These are phyloP conservation scores for Diplogelasinospora grovesii DNA, from an alignment of 495 filamentous ascomycete genomes.

Conservation along the genomic window DNA sequence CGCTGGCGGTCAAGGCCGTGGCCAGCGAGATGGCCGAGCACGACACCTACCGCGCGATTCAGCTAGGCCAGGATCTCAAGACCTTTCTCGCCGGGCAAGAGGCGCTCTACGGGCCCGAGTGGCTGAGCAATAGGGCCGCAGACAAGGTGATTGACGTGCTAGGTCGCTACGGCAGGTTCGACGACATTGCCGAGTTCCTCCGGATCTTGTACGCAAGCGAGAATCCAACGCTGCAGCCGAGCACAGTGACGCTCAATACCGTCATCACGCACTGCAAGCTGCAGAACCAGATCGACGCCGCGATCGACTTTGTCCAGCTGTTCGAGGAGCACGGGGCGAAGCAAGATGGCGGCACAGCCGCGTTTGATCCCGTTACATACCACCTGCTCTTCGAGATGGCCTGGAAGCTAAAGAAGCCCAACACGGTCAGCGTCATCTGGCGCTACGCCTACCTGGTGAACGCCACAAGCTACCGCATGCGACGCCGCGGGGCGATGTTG, in stretches of 20 bases:
- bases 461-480: conserved; percentile 17
- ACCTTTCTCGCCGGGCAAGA: conserved; percentile 25
- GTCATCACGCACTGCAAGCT: conserved; percentile 26
- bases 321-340: conserved; percentile 10
- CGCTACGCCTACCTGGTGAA: conserved; percentile 25
- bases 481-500: neutral
- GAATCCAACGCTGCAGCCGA: conserved; percentile 6
- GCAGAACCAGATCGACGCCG: conserved; percentile 9
- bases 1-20: conserved; percentile 12
- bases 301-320: conserved; percentile 13
- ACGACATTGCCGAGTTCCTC: conserved; percentile 19
- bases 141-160: conserved; percentile 29
- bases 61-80: conserved; percentile 13
- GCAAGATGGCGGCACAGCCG: too few relatives aligned
- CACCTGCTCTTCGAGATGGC: conserved; percentile 27
- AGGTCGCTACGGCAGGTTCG: conserved; percentile 18
- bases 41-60: conserved; percentile 26
- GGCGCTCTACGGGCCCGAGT: conserved; percentile 29
- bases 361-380: conserved; percentile 19
- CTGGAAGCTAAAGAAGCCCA: conserved; percentile 21
- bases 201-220: conserved; percentile 14
- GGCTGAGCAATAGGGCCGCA: conserved; percentile 26
- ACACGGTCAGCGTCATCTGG: conserved; percentile 32
- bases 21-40: conserved; percentile 26
- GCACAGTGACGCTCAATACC: conserved; percentile 28